Evolutionary conservation across 73 alveolate species (phyloP).

Genomic region (Paramecium tetraurelia): DNA sequence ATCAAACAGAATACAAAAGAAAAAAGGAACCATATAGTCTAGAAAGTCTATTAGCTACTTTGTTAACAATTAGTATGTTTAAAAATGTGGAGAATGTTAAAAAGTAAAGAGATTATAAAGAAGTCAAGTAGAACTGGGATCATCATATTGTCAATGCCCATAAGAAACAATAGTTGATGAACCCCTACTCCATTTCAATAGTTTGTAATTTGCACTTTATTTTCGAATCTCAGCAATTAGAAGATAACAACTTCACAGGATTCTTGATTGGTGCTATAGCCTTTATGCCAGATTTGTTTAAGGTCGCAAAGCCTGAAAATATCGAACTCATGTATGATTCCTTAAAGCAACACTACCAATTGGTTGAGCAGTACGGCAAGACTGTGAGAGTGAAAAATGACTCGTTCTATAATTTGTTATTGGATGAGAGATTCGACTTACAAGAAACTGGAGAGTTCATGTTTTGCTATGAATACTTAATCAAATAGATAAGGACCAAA

Average conservation of each 20-base stretch:
- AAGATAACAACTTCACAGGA: background rate
- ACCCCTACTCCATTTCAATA: conserved; percentile 22
- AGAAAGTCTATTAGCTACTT: conserved; percentile 11
- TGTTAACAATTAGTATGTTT: conserved; percentile 29
- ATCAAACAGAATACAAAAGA: conserved; percentile 15
- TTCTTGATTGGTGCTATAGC: conserved; percentile 9
- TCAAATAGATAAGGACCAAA: conserved; percentile 6
- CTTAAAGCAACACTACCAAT: background rate
- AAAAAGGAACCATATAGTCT: background rate
- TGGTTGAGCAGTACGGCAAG: conserved; percentile 19
- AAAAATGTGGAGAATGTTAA: conserved; percentile 33
- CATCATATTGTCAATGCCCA: background rate
- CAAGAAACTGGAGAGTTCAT: conserved; percentile 37
- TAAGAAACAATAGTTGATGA: conserved; percentile 5
- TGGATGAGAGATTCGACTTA: conserved; percentile 37
- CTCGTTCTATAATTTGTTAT: background rate
- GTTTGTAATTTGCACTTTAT: conserved; percentile 11
- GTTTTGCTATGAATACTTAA: conserved; percentile 44
- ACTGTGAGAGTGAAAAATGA: conserved; percentile 23
- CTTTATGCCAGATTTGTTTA: conserved; percentile 22
- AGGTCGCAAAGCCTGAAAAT: conserved; percentile 38
- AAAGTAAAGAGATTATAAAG: conserved; percentile 34
- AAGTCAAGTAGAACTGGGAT: conserved; percentile 29
- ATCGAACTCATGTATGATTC: conserved; percentile 33
- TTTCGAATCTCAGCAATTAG: conserved; percentile 19